A percentile compares a stretch with the other conserved stretches of the same genome.
phyloP scores from a whole-genome alignment of 23 red algal species.

The Gracilaria vermiculophylla region DNA sequence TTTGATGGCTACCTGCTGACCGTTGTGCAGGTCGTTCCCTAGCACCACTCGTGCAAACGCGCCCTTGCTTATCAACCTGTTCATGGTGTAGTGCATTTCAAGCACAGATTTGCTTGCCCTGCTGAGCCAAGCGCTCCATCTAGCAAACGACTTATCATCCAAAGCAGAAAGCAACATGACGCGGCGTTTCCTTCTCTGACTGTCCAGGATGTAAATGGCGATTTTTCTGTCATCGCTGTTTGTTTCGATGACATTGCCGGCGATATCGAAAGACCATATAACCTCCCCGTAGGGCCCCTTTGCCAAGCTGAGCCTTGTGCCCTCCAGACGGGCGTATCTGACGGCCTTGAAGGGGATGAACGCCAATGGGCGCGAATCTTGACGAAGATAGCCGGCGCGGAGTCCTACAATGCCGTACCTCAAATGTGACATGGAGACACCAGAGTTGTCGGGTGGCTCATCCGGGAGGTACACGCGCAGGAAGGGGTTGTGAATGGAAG shows the following conservation, averaged over 20 bases:
- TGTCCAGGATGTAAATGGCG: conserved; percentile 40
- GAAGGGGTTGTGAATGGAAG: not conserved
- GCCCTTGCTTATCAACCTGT: conserved; percentile 45
- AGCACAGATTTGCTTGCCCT: conserved; percentile 46
- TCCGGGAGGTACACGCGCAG: not conserved
- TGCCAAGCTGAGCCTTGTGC: conserved; percentile 44
- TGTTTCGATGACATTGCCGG: conserved; percentile 31
- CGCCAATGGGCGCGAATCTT: conserved; percentile 49
- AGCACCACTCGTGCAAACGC: conserved; percentile 49
- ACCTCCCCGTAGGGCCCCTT: conserved; percentile 42
- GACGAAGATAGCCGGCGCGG: conserved; percentile 49
- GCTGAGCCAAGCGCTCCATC: conserved; percentile 43
- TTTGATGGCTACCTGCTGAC: conserved; percentile 81
- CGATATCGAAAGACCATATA: conserved; percentile 67
- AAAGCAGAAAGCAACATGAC: conserved; percentile 50
- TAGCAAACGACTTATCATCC: conserved; percentile 53
- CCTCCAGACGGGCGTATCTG: conserved; percentile 41
- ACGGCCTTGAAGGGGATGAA: conserved; percentile 50
- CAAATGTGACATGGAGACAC: conserved; percentile 40
- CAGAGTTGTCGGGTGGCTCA: not conserved
- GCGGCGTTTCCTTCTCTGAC: conserved; percentile 35
- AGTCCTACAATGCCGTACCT: conserved; percentile 50
- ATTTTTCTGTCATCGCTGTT: conserved; percentile 22
- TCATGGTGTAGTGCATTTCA: conserved; percentile 65
- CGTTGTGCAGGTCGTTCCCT: conserved; percentile 58